Evolutionary conservation across 1,284 basidiomycete genomes (phyloP).

Genomic region (Apiotrichum akiyoshidainum): DNA sequence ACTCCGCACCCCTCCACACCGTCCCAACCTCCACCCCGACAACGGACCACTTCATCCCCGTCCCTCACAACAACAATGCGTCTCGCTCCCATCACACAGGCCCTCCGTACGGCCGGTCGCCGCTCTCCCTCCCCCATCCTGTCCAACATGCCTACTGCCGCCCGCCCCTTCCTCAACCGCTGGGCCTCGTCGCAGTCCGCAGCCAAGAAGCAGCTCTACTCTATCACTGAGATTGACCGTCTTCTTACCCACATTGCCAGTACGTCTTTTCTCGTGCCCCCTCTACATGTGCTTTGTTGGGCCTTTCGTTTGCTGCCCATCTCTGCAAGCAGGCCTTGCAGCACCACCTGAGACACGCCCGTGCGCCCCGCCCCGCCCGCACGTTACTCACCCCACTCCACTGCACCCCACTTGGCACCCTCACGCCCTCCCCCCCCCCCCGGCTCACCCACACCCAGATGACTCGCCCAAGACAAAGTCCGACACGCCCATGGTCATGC

Average conservation of each 20-base stretch:
- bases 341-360: too few relatives aligned
- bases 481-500: conserved; percentile 45
- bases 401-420: too few relatives aligned
- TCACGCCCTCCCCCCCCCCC: too few relatives aligned
- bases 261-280: conserved; percentile 20
- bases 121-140: neutral
- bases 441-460: conserved; percentile 15
- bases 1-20: neutral
- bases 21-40: neutral
- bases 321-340: too few relatives aligned
- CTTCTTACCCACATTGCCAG: conserved; percentile 44
- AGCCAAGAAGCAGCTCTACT: conserved; percentile 37
- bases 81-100: neutral
- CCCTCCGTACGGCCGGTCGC: neutral
- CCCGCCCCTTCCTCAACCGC: neutral
- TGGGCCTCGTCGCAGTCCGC: conserved; percentile 1
- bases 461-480: conserved; percentile 25
- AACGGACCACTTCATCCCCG: neutral
- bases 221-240: conserved; percentile 46
- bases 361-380: too few relatives aligned
- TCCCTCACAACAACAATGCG: neutral
- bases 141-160: neutral
- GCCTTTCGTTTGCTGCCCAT: too few relatives aligned
- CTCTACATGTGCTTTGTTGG: too few relatives aligned
- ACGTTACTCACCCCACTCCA: too few relatives aligned